Evolutionary conservation across 495 filamentous ascomycete genomes (phyloP), one percentile per base, ranked within the genome.

Genomic region (Penicillium argentinense): DNA sequence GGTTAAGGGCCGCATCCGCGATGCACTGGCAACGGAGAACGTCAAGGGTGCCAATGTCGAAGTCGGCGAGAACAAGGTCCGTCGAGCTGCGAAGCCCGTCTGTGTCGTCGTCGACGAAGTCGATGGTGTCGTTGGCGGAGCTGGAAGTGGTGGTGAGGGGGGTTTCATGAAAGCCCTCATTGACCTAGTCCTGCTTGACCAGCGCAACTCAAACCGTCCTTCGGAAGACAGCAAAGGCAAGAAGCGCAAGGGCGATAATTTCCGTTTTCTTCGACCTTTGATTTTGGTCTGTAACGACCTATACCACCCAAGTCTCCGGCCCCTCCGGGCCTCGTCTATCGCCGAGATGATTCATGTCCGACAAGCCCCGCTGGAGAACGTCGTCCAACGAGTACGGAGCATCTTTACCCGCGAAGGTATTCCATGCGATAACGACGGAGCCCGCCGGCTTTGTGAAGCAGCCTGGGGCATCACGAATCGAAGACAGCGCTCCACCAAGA

Each of bases 261-360:
- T 97, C 63, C 79, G 84, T 21, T 78, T 96, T 42, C 77, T 91
- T 67, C 80, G 93, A 37, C 93, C 93, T 0, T 73, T 98, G 25
- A 89, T 98, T 47, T 68, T 97, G 21, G 90, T 98, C 47, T 98
- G 93, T 76, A 98, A 98, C 49, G 93, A 98, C 67, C 79, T 96
- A n/a, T 98, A 98, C 63, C 89, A 95, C 56, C 80, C 93, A 17
- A 88, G 90, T 43, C 77, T 98, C 19, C 81, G 88, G 9, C 89
- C 87, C 14, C 77, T 98, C 13, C 81, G 93, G 21, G 83, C 88
- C 42, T 88, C 89, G 0, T 81, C 77, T 13, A 69, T 87, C 25
- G 93, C 92, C 2, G 93, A 98, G 64, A 81, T 96, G 24, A 86
- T 98, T n/a, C 87, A 93, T 64, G 84, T 95, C 33, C 85, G 92